Evolutionary conservation across 73 alveolate species (phyloP).

Genomic region (Paramecium pentaurelia): DNA sequence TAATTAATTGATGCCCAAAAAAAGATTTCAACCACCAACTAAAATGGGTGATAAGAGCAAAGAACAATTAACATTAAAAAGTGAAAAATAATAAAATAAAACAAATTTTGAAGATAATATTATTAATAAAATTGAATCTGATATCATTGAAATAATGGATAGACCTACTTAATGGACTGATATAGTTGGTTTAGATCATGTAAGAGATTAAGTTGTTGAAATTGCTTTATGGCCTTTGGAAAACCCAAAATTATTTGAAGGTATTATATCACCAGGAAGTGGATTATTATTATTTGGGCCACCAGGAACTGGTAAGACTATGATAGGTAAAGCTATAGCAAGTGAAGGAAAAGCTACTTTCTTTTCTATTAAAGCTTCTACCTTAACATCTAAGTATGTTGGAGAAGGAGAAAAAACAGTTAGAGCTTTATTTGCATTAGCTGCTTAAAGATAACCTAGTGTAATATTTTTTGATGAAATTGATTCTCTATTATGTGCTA

Average conservation of each 20-base stretch:
- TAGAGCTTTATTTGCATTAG: slow-evolving; percentile 87
- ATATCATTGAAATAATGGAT: neutral
- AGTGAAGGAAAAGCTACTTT: slow-evolving; percentile 93
- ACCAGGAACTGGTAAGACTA: slow-evolving; percentile 99
- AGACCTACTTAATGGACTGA: slow-evolving; percentile 41
- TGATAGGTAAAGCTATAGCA: slow-evolving; percentile 98
- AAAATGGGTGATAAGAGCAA: neutral
- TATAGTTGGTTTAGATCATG: slow-evolving; percentile 58
- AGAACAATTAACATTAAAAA: neutral
- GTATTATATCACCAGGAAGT: slow-evolving; percentile 54
- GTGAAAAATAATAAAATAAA: neutral
- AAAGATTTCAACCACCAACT: slow-evolving; percentile 40
- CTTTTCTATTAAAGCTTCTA: slow-evolving; percentile 87
- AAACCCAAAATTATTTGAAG: slow-evolving; percentile 50
- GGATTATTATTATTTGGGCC: slow-evolving; percentile 85
- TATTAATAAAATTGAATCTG: neutral
- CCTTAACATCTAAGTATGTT: slow-evolving; percentile 94
- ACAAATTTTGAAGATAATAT: neutral
- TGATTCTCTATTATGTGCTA: slow-evolving; percentile 93
- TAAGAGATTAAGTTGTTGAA: slow-evolving; percentile 41
- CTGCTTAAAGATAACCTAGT: slow-evolving; percentile 93
- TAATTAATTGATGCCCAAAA: slow-evolving; percentile 12
- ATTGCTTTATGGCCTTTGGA: slow-evolving; percentile 58
- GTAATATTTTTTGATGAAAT: slow-evolving; percentile 99
- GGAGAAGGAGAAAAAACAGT: slow-evolving; percentile 99